Base-by-base conservation (phyloP, 2,329 filamentous ascomycete genomes). In the Apiospora rasikravindrae region DNA sequence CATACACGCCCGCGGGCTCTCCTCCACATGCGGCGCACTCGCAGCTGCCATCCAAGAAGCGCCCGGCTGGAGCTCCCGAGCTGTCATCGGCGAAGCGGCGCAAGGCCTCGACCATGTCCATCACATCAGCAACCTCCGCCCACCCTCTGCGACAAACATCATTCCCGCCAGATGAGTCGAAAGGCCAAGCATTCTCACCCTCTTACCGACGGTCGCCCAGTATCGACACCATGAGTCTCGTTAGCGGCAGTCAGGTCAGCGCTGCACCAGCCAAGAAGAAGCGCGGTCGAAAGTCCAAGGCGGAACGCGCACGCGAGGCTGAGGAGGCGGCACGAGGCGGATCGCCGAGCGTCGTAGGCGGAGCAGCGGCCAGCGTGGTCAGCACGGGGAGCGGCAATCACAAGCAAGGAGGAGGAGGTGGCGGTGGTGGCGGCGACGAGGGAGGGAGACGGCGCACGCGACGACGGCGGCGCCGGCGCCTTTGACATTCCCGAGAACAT, bases 101-200 rank as follows among this genome's bases (percentile, higher is more conserved):
- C 78, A 95, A 95, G 79, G 87, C 91, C 7, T 94, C 92, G 16
- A 88, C 82, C 74, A 84, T 90, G 75, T 91, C 91, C 4, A 84
- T 86, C 37, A 82, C 86, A 11, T 89, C 89, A 10, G 78, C 80
- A 19, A 76, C 79, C 22, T 88, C 89, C 1, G 85, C 88, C 0
- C 92, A 94, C 75, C 92, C 92, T 1, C 88, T 96, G 1, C 92
- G 94, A 51, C 93, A 95, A 78, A 95, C 94, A 5, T 94, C 93
- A 0, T 96, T 95, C 78, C 92, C 93, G 0, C 93, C 93, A 37
- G 91, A 90, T 72, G 85, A 89, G 72, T 73, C 77, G 0, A 72
- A 75, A 7, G 45, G 71, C 29, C 76, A 74, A 70, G 82, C 82
- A 45, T 82, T 85, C 29, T 90, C 88, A 2, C 86, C 89, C 0